These are phyloP conservation scores for Globisporangium lucens DNA, from an alignment of 352 stramenopile genomes.

Conservation along the genomic window DNA sequence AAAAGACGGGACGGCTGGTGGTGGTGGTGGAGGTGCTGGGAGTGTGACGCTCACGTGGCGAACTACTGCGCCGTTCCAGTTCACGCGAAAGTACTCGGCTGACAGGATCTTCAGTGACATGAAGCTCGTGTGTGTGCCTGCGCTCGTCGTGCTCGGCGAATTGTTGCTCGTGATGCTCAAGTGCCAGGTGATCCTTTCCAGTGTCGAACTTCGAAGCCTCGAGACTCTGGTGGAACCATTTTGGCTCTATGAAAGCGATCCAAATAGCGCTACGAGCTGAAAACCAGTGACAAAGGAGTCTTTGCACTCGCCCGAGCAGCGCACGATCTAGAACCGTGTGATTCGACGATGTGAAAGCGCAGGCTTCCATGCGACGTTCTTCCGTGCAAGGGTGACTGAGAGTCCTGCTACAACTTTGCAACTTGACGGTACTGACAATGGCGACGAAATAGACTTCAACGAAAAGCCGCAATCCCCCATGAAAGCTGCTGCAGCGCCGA, in stretches of 20 bases:
- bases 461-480: background rate
- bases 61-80: conserved; percentile 29
- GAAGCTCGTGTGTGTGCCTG: conserved; percentile 26
- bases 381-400: background rate
- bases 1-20: background rate
- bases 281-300: background rate
- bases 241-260: conserved; percentile 33
- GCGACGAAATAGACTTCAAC: background rate
- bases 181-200: conserved; percentile 18
- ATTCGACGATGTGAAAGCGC: conserved; percentile 51
- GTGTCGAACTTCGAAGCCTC: conserved; percentile 26
- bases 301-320: conserved; percentile 26
- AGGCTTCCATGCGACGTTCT: conserved; percentile 28
- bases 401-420: background rate
- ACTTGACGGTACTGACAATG: background rate
- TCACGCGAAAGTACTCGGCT: conserved; percentile 45
- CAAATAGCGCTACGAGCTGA: background rate
- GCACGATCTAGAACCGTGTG: conserved; percentile 66
- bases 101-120: conserved; percentile 45
- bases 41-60: conserved; percentile 24
- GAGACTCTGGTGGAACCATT: conserved; percentile 42
- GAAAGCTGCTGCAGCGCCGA: background rate
- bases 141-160: conserved; percentile 49
- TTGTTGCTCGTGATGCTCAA: conserved; percentile 47
- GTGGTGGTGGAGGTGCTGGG: background rate